Base-by-base conservation (phyloP, 805 yeast species). In the Suhomyces sp. region DNA sequence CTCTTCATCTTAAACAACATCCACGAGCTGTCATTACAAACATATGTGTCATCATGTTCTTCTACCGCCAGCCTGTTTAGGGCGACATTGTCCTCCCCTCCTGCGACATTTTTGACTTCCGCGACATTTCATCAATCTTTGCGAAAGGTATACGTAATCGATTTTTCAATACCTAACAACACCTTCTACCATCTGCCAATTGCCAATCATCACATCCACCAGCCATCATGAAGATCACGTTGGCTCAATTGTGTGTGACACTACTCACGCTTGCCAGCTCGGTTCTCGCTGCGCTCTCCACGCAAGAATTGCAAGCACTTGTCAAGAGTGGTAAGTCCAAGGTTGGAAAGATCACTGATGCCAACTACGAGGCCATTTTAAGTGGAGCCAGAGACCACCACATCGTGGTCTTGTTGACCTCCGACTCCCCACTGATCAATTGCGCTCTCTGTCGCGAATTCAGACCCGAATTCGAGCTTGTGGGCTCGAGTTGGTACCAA, bases 361-460 rank as follows among this genome's bases (percentile, higher is more conserved):
- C 58, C 29, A 86, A 80, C 54, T 84, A 66, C 53, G 70, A 76
- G 44, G 58, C 63, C 11, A 53, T 81, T 14, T 62, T 87, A 36
- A 63, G 63, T 17, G 86, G 87, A 4, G 76, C 79, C 15, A 72
- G 91, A 51, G 88, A 87, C 49, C 79, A 77, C 57, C 72, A 83
- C 24, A 53, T 85, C n/a, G 70, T 84, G 9, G 50, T 79, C 20
- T 70, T 82, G 37, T 62, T 91, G 42, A 84, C 96, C 0, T 88
- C 97, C 2, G 74, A 81, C 7, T 72, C 80, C 31, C 71, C 87
- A 2, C 76, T 77, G 42, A 74, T 90, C 52, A 86, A 85, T 9
- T 93, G 98, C 65, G 65, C 67, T 1, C 66, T 85, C 33, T 93
- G 98, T 71, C 48, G 64, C 7, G 78, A 80, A 27, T 73, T 84